Evolutionary conservation across 176 grass and related monocot genomes (phyloP), one percentile per base, ranked within the genome.

Genomic region (Olyra latifolia): DNA sequence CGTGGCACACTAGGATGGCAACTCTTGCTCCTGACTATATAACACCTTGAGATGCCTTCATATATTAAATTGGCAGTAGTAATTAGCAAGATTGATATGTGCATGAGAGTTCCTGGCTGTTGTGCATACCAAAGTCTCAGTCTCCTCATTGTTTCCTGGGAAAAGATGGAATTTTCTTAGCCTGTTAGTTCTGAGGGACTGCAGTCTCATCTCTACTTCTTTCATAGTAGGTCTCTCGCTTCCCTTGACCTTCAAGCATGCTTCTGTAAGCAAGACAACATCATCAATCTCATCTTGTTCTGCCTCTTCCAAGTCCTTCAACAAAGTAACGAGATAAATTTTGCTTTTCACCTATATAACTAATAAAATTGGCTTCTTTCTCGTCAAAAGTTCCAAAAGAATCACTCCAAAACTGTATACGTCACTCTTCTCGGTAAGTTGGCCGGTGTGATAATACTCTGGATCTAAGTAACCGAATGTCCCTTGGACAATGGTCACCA

Each of bases 331-430:
- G 63, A 2, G 85, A 82, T 10, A 88, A 24, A 65, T 38, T 85
- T 43, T 82, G 66, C 40, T 68, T 79, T 69, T 16, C 56, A 41
- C 82, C 87, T 24, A 10, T 12, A 22, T 62, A 39, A 49, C 67
- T 38, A 14, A 65, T 69, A 59, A 81, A 65, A 89, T 46, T 17
- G 83, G 69, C 62, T 84, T 87, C 57, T 81, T 87, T 43, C 78
- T 73, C 4, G 76, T 84, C 38, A 87, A 15, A 17, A 89, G 57
- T 62, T 87, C 84, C 0, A 72, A 70, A 3, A 93, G 67, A 49
- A 89, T 80, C 12, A 93, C 90, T 45, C 90, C 87, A 17, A 92
- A 93, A 22, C 80, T 89, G 23, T 87, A 91, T 6, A 88, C 86
- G 70, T 88, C 90, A 50, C 85, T 92, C 45, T 88, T 88, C 15